Conservation (phyloP, 2,329 filamentous ascomycete species). For the Neofusicoccum laricinum region DNA sequence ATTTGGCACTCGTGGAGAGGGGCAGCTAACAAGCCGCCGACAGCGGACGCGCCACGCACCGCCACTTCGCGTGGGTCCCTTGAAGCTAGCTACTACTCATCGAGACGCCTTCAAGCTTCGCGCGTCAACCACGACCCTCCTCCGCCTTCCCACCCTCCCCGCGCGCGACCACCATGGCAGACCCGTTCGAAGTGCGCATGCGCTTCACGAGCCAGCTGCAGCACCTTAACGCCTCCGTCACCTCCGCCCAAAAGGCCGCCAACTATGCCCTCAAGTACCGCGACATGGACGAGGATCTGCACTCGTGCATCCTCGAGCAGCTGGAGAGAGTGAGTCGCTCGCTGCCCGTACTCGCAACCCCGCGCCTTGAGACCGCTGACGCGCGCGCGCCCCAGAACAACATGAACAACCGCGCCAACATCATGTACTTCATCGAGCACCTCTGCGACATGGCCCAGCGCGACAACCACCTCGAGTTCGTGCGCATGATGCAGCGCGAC, state of each 20-base stretch:
- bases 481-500: conserved; percentile 92
- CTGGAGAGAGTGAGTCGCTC: conserved; percentile 65
- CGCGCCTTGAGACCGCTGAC: not conserved
- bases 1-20: too few relatives aligned
- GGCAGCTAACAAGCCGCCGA: too few relatives aligned
- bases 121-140: not conserved
- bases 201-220: conserved; percentile 89
- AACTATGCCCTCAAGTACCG: conserved; percentile 92
- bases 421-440: conserved; percentile 98
- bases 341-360: too few relatives aligned
- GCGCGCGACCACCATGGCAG: conserved; percentile 53
- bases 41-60: not conserved
- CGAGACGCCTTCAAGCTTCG: not conserved
- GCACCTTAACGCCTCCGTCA: conserved; percentile 85
- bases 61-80: not conserved
- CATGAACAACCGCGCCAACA: conserved; percentile 96
- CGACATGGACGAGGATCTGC: conserved; percentile 94
- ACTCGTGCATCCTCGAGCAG: conserved; percentile 96
- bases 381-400: conserved; percentile 59
- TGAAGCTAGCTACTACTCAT: not conserved
- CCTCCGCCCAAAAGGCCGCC: conserved; percentile 86
- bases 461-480: conserved; percentile 74
- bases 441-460: conserved; percentile 82
- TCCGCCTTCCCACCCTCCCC: not conserved
- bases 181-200: conserved; percentile 98